Base-by-base conservation (phyloP, 257 asterid species). In the Solanum microdontum region DNA sequence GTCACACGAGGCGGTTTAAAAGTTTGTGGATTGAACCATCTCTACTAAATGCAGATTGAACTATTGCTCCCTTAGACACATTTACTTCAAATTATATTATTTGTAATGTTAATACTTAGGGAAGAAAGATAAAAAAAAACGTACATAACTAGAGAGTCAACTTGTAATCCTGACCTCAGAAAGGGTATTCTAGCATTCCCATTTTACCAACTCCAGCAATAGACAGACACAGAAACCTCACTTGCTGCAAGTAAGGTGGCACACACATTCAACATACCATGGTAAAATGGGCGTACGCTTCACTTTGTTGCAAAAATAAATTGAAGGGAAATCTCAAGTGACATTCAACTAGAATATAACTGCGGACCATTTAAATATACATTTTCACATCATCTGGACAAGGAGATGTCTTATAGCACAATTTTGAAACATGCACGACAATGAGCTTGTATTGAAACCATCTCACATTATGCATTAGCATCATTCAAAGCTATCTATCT, bases 401-500 rank as follows among this genome's bases (percentile, higher is more conserved):
- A 80, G 68, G 40, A 80, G 40, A 80, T 45, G 68, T 48, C 68
- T 45, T 62, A 45, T 15, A 28, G 68, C 68, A 45, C 68, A 28
- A 26, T 34, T n/a, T 45, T 40, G 55, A 77, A 40, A 77, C 84
- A 79, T 79, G 84, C 66, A 43, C 34, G 64, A 43, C 64, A 79
- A 43, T 26, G 64, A 79, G 84, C 66, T 79, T 43, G 84, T 26
- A 43, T 26, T 14, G 26, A 26, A 79, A 80, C 40, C 26, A 80
- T 23, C 85, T 28, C 40, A 80, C 28, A 26, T 19, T 37, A 34
- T 45, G 68, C 68, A 40, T 43, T 45, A 80, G 66, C 85, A 80
- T 17, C 85, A 80, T 45, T 19, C n/a, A 26, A 34, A 23, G 58
- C 80, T 83, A 86, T 70, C 89, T 75, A 84, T 88, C 86, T 68